Base-by-base conservation (phyloP, 352 stramenopile genomes). In the Globisporangium spiculum region DNA sequence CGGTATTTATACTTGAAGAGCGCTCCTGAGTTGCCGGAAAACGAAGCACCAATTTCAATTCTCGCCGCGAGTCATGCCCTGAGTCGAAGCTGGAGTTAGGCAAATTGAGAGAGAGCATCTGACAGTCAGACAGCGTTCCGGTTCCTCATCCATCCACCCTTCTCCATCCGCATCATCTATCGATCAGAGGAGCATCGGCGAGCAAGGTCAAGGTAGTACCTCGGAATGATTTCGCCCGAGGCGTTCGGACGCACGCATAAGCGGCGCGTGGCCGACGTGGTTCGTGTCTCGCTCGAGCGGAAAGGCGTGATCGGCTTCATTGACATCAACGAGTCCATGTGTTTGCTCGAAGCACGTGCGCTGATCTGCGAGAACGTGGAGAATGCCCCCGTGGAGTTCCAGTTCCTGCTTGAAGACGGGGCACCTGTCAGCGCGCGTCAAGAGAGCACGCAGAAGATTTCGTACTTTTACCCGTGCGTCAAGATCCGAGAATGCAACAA, bases 231-330 rank as follows among this genome's bases (percentile, higher is more conserved):
- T 56, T 80, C 82, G 22, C 82, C 82, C 16, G 78, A 86, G 12
- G 67, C 71, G 50, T 83, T 90, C 63, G 71, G 24, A 5, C 70
- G 75, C 44, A 75, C 67, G 8, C 75, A 86, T 64, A 84, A 79
- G 64, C 77, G 80, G 10, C 75, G 83, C 34, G 72, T 77, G 61
- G 78, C 76, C 8, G 83, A 93, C 62, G 73, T 92, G 16, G 74
- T 93, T 14, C 79, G 86, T 27, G 76, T 93, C 46, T 67, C 86
- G 12, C 73, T 93, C 24, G 86, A 93, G 66, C 72, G 69, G 9
- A 72, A 74, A 58, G 83, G 84, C 34, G 74, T 92, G 53, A 83
- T 93, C 63, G 86, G 86, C 41, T 93, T 92, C 54, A 93, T 93
- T 52, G 77, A 92, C 57, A 80, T 89, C 46, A 70, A 88, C 52